These are phyloP conservation scores for Termitomyces sp. DNA, from an alignment of 768 basidiomycete genomes.

Conservation along the genomic window DNA sequence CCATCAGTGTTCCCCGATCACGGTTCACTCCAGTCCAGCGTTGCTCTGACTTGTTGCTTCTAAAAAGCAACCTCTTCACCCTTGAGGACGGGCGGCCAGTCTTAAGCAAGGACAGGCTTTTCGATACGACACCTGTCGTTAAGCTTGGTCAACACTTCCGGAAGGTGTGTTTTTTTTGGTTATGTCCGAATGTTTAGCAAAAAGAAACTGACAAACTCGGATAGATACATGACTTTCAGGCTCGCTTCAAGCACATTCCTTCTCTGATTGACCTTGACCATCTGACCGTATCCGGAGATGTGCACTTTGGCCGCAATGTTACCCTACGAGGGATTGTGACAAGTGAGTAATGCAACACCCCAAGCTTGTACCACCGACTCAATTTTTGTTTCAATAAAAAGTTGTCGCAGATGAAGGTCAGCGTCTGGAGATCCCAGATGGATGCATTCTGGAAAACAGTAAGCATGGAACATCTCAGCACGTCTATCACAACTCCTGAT, in stretches of 20 bases:
- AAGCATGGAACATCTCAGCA: slow-evolving; percentile 14
- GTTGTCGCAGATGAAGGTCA: slow-evolving; percentile 62
- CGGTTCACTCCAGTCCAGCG: slow-evolving; percentile 76
- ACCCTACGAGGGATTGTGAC: slow-evolving; percentile 78
- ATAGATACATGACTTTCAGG: slow-evolving; percentile 66
- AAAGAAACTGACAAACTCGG: not conserved
- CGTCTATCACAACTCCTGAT: slow-evolving; percentile 26
- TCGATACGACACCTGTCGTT: slow-evolving; percentile 69
- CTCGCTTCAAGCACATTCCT: slow-evolving; percentile 79
- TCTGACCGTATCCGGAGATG: slow-evolving; percentile 75
- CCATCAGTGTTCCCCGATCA: slow-evolving; percentile 77
- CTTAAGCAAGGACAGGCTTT: slow-evolving; percentile 62
- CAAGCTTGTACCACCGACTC: not conserved
- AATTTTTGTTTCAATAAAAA: slow-evolving; percentile 3
- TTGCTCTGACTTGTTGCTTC: slow-evolving; percentile 68
- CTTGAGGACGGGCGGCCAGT: slow-evolving; percentile 68
- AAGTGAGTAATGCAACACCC: slow-evolving; percentile 23
- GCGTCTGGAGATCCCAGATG: slow-evolving; percentile 63
- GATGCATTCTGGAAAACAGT: slow-evolving; percentile 56
- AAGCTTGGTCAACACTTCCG: slow-evolving; percentile 85
- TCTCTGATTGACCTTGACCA: slow-evolving; percentile 76
- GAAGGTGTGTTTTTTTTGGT: slow-evolving; percentile 41
- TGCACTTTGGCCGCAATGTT: slow-evolving; percentile 67
- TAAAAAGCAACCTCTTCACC: slow-evolving; percentile 76
- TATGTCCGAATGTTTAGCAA: slow-evolving; percentile 29